phyloP scores from a whole-genome alignment of 1,284 basidiomycete species.

The Papiliotrema nemorosa region DNA sequence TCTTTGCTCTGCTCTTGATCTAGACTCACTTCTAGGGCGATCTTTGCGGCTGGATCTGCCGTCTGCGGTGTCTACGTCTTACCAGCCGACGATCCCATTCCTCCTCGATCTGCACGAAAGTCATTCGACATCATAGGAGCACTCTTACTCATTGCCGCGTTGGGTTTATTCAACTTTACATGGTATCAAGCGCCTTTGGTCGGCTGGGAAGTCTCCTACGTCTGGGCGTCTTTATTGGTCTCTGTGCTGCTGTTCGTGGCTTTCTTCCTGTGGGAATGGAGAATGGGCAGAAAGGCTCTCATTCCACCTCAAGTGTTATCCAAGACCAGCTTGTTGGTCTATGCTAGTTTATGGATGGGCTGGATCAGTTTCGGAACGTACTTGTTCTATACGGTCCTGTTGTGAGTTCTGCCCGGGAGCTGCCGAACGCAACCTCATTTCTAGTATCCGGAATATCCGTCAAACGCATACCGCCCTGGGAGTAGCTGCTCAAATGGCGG shows the following conservation, averaged over 20 bases:
- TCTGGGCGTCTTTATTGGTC: conserved; percentile 25
- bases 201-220: conserved; percentile 28
- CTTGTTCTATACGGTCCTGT: conserved; percentile 18
- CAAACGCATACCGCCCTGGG: conserved; percentile 18
- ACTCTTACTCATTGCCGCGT: conserved; percentile 17
- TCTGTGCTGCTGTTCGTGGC: conserved; percentile 17
- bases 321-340: conserved; percentile 21
- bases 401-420: conserved; percentile 11
- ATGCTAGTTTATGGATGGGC: conserved; percentile 26
- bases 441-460: conserved; percentile 21
- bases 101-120: background rate
- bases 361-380: conserved; percentile 35
- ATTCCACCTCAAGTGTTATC: conserved; percentile 24
- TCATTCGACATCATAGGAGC: conserved; percentile 22
- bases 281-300: conserved; percentile 18
- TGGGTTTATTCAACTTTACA: conserved; percentile 33
- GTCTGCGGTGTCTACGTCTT: conserved; percentile 17
- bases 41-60: conserved; percentile 17
- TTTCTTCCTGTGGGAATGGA: conserved; percentile 26
- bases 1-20: background rate
- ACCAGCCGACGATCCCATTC: conserved; percentile 12
- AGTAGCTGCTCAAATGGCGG: conserved; percentile 21
- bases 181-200: conserved; percentile 33
- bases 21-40: conserved; percentile 10
- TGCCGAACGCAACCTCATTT: background rate